These are phyloP conservation scores for Euphorbia tirucalli DNA, from an alignment of 345 rosid species.

Conservation along the genomic window DNA sequence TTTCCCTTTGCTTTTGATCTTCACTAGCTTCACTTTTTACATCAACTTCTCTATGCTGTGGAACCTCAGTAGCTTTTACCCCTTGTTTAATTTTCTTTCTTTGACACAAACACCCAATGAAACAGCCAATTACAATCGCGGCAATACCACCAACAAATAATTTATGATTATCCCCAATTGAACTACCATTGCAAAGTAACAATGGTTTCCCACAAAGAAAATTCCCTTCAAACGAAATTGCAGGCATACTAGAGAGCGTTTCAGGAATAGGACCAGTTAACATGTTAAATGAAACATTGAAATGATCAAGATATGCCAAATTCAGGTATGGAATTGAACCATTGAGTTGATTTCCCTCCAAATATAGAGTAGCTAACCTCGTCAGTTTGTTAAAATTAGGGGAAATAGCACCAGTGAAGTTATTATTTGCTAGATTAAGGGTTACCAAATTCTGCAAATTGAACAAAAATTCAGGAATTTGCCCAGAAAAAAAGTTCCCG, in stretches of 20 bases:
- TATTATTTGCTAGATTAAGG: conserved; percentile 34
- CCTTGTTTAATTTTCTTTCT: conserved; percentile 22
- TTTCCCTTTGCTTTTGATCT: too few relatives aligned
- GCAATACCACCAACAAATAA: conserved; percentile 47
- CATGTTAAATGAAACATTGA: conserved; percentile 44
- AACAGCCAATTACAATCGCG: conserved; percentile 43
- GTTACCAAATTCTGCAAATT: conserved; percentile 30
- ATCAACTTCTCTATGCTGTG: conserved; percentile 16
- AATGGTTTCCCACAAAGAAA: conserved; percentile 42
- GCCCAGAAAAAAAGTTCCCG: conserved; percentile 69
- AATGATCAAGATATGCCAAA: conserved; percentile 29
- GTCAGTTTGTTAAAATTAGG: conserved; percentile 31
- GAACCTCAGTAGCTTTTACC: not conserved
- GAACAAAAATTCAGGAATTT: conserved; percentile 50
- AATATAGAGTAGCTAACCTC: conserved; percentile 31
- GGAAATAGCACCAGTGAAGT: conserved; percentile 37
- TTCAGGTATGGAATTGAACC: conserved; percentile 39
- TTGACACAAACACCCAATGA: conserved; percentile 36
- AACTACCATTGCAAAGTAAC: conserved; percentile 26
- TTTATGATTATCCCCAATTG: not conserved
- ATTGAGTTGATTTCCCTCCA: conserved; percentile 36
- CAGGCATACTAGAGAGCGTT: conserved; percentile 21
- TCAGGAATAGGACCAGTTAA: conserved; percentile 38
- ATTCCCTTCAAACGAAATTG: conserved; percentile 31
- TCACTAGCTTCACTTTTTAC: too few relatives aligned